Percentiles rank a stretch among this genome's conserved stretches.
Evolutionary conservation across 192 early-diverging fungal genomes (phyloP).

Genomic region (Mortierella alpina): DNA sequence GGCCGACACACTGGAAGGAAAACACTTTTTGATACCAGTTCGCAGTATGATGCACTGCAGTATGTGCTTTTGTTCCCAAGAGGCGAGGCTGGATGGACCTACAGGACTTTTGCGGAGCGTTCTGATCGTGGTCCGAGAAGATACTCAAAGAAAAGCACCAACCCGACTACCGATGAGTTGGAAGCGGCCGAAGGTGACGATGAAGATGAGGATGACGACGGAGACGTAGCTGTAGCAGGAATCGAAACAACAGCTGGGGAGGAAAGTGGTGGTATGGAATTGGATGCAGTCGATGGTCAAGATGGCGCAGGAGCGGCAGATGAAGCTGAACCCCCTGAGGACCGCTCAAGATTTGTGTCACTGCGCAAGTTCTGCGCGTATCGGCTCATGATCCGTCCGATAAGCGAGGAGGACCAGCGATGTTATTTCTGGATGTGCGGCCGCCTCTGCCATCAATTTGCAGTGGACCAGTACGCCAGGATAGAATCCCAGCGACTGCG

Average conservation of each 20-base stretch:
- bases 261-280: too few species aligned
- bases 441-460: conserved; percentile 25
- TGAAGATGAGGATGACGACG: not conserved
- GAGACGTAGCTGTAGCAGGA: too few species aligned
- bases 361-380: conserved; percentile 24
- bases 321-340: too few species aligned
- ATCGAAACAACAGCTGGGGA: too few species aligned
- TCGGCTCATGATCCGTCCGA: conserved; percentile 20
- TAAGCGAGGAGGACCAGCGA: not conserved
- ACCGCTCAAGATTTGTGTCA: not conserved
- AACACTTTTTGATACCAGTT: not conserved
- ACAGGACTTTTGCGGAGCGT: not conserved
- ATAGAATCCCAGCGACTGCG: conserved; percentile 19
- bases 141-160: too few species aligned
- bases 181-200: not conserved
- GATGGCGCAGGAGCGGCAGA: too few species aligned
- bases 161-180: not conserved
- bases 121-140: not conserved
- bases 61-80: conserved; percentile 22
- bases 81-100: conserved; percentile 20
- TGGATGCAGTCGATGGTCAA: too few species aligned
- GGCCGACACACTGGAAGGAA: not conserved
- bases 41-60: conserved; percentile 14
- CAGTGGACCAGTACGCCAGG: conserved; percentile 45
- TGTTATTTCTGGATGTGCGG: conserved; percentile 19